Conservation (phyloP, 352 stramenopile species). For the Globisporangium lucens region DNA sequence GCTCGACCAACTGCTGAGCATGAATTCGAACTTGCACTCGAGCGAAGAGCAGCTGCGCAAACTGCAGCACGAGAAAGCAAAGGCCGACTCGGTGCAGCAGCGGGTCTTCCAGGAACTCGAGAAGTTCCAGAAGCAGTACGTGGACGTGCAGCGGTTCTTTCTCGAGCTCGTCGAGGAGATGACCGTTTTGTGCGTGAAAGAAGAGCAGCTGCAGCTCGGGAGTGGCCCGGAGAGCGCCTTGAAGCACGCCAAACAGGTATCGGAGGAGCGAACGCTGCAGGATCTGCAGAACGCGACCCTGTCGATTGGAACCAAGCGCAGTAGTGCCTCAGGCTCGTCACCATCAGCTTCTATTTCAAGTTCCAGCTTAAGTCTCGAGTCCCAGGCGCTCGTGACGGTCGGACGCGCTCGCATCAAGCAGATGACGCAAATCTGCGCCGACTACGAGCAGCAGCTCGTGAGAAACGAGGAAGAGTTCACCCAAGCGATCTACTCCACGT, state of each 20-base stretch:
- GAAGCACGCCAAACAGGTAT: constrained; percentile 14
- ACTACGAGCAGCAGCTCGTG: constrained; percentile 52
- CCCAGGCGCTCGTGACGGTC: constrained; percentile 37
- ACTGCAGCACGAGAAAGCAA: constrained; percentile 44
- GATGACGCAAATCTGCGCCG: constrained; percentile 32
- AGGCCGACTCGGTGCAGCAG: constrained; percentile 46
- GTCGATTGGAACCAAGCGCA: constrained; percentile 5
- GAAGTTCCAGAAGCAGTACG: constrained; percentile 43
- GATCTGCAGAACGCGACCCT: constrained; percentile 40
- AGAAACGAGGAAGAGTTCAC: constrained; percentile 48
- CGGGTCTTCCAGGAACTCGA: constrained; percentile 53
- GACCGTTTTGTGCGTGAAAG: constrained; percentile 36
- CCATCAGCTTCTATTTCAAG: not conserved
- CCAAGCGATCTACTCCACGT: constrained; percentile 42
- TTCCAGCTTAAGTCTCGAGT: constrained; percentile 31
- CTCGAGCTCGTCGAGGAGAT: constrained; percentile 49
- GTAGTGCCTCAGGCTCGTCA: not conserved
- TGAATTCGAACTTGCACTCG: constrained; percentile 36
- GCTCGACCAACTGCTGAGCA: constrained; percentile 44
- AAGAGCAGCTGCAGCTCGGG: constrained; percentile 33
- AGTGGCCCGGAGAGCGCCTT: constrained; percentile 12
- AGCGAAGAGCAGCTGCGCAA: constrained; percentile 42
- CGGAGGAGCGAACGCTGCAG: constrained; percentile 47
- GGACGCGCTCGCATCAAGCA: constrained; percentile 40
- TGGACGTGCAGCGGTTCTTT: constrained; percentile 49